A percentile compares a stretch with the other conserved stretches of the same genome.
Evolutionary conservation across 108 stramenopile species (phyloP).

Genomic region (Hondaea fermentalgiana): DNA sequence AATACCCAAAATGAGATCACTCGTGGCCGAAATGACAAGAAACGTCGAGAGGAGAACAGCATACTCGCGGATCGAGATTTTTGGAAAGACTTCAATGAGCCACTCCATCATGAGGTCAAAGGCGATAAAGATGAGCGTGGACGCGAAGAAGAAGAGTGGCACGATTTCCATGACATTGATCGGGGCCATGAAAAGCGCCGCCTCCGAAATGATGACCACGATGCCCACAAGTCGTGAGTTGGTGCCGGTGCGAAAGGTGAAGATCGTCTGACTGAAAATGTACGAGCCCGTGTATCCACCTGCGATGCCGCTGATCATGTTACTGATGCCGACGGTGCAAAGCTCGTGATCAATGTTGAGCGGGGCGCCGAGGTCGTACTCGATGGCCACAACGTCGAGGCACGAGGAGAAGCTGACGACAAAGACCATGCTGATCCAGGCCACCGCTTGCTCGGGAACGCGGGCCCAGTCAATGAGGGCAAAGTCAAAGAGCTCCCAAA

Average conservation of each 20-base stretch:
- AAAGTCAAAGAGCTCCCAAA: not conserved
- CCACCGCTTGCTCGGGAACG: constrained; percentile 46
- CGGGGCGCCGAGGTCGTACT: constrained; percentile 78
- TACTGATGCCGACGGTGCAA: constrained; percentile 73
- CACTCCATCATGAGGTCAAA: constrained; percentile 86
- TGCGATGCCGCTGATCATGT: constrained; percentile 73
- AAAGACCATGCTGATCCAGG: constrained; percentile 72
- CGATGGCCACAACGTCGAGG: constrained; percentile 92
- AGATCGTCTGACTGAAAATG: constrained; percentile 93
- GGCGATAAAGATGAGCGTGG: constrained; percentile 76
- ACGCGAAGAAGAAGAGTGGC: constrained; percentile 86
- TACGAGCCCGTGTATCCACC: constrained; percentile 87
- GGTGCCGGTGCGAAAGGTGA: constrained; percentile 80
- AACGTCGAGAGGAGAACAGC: constrained; percentile 67
- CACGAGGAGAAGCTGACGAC: constrained; percentile 88
- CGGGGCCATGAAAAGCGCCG: constrained; percentile 56
- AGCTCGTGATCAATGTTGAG: constrained; percentile 88
- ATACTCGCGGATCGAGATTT: constrained; percentile 68
- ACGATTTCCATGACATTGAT: constrained; percentile 70
- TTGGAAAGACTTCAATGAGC: constrained; percentile 73
- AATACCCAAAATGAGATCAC: constrained; percentile 76
- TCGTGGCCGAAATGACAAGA: constrained; percentile 57
- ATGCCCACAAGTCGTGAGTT: constrained; percentile 66
- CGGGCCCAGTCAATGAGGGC: constrained; percentile 54
- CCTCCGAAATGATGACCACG: constrained; percentile 53